Evolutionary conservation across 2,329 filamentous ascomycete genomes (phyloP).

Genomic region (Pezicula radicicola): DNA sequence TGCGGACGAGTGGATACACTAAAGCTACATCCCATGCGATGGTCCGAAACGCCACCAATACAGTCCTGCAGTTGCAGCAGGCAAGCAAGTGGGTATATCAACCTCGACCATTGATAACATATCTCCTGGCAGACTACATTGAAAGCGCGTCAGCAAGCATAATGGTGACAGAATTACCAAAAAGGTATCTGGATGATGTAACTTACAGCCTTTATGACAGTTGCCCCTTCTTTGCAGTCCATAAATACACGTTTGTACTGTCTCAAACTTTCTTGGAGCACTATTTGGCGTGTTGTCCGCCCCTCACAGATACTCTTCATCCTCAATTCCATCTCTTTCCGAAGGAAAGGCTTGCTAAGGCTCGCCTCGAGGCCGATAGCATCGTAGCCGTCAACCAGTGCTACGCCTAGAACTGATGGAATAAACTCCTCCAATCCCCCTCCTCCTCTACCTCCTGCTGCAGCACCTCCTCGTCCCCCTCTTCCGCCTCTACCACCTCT

Average conservation of each 20-base stretch:
- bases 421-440: slow-evolving; percentile 77
- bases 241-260: slow-evolving; percentile 87
- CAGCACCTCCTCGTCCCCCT: slow-evolving; percentile 37
- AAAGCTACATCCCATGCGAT: background rate
- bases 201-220: slow-evolving; percentile 60
- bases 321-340: slow-evolving; percentile 95
- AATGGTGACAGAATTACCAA: background rate
- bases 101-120: slow-evolving; percentile 22
- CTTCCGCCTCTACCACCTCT: slow-evolving; percentile 37
- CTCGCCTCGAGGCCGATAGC: slow-evolving; percentile 90
- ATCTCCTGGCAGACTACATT: slow-evolving; percentile 25
- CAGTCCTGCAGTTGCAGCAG: background rate
- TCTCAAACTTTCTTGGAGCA: slow-evolving; percentile 78
- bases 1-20: background rate
- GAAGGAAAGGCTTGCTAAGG: slow-evolving; percentile 89
- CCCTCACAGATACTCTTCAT: slow-evolving; percentile 98
- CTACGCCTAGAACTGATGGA: slow-evolving; percentile 85
- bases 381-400: slow-evolving; percentile 91
- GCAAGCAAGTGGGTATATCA: slow-evolving; percentile 4
- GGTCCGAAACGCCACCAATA: background rate
- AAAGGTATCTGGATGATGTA: background rate
- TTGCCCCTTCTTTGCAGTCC: slow-evolving; percentile 74
- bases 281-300: slow-evolving; percentile 66
- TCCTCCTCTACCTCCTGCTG: slow-evolving; percentile 40
- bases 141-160: slow-evolving; percentile 8